Percentiles rank a stretch among this genome's conserved stretches.
Conservation (phyloP, 2,329 filamentous ascomycete genomes). For the Didymella keratinophila region DNA sequence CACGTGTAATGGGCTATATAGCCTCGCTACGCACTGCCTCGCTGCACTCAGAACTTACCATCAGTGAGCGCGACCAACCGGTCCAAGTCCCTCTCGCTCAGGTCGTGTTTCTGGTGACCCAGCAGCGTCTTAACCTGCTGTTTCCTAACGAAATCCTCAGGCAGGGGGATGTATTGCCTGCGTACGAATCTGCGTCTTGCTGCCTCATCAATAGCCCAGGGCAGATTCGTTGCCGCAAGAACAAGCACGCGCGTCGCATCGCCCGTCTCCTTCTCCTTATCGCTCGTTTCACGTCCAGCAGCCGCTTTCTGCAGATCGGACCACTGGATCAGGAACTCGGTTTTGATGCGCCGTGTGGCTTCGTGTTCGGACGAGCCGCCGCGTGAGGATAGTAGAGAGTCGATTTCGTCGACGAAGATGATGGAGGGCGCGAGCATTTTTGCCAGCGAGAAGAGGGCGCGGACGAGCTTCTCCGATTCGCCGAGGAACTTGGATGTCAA, state of each 20-base stretch:
- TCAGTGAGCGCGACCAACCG: conserved; percentile 82
- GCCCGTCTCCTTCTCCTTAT: conserved; percentile 73
- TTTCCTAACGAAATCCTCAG: conserved; percentile 81
- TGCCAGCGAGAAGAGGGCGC: conserved; percentile 88
- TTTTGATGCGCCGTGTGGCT: conserved; percentile 92
- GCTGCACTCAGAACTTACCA: conserved; percentile 60
- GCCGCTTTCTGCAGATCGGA: conserved; percentile 91
- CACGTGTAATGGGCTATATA: too few species aligned
- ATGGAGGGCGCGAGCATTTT: conserved; percentile 91
- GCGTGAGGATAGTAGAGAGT: conserved; percentile 86
- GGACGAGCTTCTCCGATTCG: conserved; percentile 94
- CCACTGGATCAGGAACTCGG: conserved; percentile 98
- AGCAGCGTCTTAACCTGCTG: conserved; percentile 81
- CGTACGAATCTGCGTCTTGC: conserved; percentile 89
- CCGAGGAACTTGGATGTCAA: conserved; percentile 95
- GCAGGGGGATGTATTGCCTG: conserved; percentile 93
- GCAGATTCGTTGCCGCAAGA: conserved; percentile 91
- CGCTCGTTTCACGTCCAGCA: conserved; percentile 76
- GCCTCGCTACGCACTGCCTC: too few species aligned
- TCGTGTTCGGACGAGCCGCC: conserved; percentile 89
- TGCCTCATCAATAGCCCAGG: conserved; percentile 98
- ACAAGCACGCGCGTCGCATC: conserved; percentile 91
- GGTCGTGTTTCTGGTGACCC: conserved; percentile 83
- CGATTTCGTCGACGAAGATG: conserved; percentile 98
- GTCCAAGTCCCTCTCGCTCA: conserved; percentile 75